These are phyloP conservation scores for Skeletonema grethae DNA, from an alignment of 108 stramenopile genomes.

Conservation along the genomic window DNA sequence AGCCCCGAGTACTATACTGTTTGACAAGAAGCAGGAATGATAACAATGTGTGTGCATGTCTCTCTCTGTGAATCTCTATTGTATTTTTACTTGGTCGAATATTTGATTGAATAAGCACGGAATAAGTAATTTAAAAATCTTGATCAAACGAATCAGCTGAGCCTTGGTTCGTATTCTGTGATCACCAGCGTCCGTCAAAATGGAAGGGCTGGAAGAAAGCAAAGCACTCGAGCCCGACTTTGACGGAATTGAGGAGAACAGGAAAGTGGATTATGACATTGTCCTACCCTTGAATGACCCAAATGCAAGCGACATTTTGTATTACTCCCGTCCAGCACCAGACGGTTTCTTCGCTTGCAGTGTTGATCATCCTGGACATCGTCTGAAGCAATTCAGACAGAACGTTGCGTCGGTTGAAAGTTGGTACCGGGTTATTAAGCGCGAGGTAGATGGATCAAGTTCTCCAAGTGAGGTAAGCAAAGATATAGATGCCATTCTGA, in stretches of 20 bases:
- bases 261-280: neutral
- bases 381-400: conserved; percentile 80
- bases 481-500: conserved; percentile 54
- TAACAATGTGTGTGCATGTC: neutral
- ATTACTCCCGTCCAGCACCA: neutral
- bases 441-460: conserved; percentile 65
- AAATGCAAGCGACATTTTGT: neutral
- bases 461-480: conserved; percentile 57
- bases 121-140: too few relatives aligned
- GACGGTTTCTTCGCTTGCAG: neutral
- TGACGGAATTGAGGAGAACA: neutral
- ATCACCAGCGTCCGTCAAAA: neutral
- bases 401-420: conserved; percentile 76
- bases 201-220: neutral
- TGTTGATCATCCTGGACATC: too few relatives aligned
- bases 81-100: too few relatives aligned
- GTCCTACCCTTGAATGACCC: neutral
- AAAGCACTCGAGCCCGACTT: neutral
- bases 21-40: conserved; percentile 39
- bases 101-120: too few relatives aligned
- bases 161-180: too few relatives aligned
- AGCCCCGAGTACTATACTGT: conserved; percentile 80
- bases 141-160: too few relatives aligned
- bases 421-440: conserved; percentile 60
- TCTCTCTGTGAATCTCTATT: too few relatives aligned